Base-by-base conservation (phyloP, 169 alveolate genomes). In the Plasmodium cynomolgi region DNA sequence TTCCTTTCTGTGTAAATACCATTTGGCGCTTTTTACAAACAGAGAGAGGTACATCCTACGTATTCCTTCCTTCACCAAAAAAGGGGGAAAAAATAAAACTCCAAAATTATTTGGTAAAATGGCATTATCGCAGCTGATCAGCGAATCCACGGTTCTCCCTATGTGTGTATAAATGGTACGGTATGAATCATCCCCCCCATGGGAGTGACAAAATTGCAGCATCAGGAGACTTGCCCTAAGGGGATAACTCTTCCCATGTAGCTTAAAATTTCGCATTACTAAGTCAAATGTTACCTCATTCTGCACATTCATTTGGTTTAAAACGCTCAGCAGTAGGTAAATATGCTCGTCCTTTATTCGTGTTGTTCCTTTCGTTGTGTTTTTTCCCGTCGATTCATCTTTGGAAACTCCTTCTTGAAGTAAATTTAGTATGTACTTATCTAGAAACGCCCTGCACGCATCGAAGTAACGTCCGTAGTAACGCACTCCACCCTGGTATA, bases 261-360 rank as follows among this genome's bases (percentile, higher is more conserved):
- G 80, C 81, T 86, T 86, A 86, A 86, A 86, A 26, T 86, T 56
- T n/a, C 81, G 20, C 33, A 54, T 26, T 50, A 86, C 39, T 31
- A 86, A 23, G 26, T 77, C 50, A 20, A 47, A 86, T 15, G 81
- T 86, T 50, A 4, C 31, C 39, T 86, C 29, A 44, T 58, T 86
- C 11, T 77, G 81, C 71, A 86, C 47, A 56, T 75, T 86, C 88
- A 86, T 86, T 41, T 86, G 93, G 33, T 71, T 56, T 54, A 86
- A 34, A 47, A 77, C 81, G 31, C 81, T 86, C 47, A 86, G 39
- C 44, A 86, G 33, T 37, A 86, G 80, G 50, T 86, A 75, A 26
- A 79, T 56, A 86, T 86, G 86, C 5, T 77, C 68, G 74, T 77
- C 44, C 58, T 75, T 73, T 44, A 84, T 17, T 71, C 77, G 37